A percentile compares a stretch with the other conserved stretches of the same genome.
phyloP scores from a whole-genome alignment of 208 protist species.

The Acanthamoeba castellanii region DNA sequence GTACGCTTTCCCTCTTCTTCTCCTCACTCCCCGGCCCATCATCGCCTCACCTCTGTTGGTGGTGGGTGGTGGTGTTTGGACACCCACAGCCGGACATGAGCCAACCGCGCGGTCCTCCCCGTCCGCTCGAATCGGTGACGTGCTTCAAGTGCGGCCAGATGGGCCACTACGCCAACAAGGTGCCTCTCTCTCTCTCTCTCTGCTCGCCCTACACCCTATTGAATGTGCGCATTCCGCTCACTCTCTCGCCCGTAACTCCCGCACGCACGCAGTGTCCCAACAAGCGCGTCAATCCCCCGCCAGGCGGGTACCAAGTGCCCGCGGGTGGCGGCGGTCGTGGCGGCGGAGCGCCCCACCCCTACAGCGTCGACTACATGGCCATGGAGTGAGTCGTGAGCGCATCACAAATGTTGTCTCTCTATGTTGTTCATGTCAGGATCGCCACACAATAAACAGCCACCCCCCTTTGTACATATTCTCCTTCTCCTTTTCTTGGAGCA shows the following conservation, averaged over 20 bases:
- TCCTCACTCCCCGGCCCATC: not conserved
- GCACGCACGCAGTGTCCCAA: not conserved
- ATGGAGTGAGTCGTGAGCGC: no score
- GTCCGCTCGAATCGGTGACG: slow-evolving; percentile 2
- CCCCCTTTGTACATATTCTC: no score
- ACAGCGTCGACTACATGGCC: no score
- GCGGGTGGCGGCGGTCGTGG: no score
- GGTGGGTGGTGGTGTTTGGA: not conserved
- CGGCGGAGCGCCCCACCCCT: no score
- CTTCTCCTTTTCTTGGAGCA: no score
- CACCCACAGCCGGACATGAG: not conserved
- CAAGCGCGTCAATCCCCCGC: not conserved
- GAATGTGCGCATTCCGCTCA: no score
- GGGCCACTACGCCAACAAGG: slow-evolving; percentile 41
- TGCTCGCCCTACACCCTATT: not conserved
- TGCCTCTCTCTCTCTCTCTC: not conserved
- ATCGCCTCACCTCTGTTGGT: no score
- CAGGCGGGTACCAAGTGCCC: not conserved
- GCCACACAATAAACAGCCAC: no score
- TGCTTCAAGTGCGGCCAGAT: slow-evolving; percentile 44
- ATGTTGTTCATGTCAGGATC: no score
- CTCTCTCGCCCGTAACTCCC: not conserved
- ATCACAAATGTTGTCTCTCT: no score
- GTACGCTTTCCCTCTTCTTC: not conserved
- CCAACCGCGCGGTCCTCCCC: not conserved